Evolutionary conservation across 768 basidiomycete genomes (phyloP).

Genomic region (Mycena capillaripes): DNA sequence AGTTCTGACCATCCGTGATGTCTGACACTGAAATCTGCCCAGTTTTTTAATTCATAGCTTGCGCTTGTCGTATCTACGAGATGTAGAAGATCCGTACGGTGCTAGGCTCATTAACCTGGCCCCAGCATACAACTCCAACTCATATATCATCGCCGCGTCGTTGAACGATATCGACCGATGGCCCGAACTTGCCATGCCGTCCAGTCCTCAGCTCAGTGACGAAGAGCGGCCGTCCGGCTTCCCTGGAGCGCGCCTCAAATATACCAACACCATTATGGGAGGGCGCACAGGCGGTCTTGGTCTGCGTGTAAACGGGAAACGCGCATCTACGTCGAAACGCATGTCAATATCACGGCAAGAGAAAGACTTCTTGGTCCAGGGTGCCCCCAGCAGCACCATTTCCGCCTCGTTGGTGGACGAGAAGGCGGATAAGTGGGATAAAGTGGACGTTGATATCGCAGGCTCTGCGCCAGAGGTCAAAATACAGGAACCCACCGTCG

Average conservation of each 20-base stretch:
- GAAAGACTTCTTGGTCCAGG: slow-evolving; percentile 49
- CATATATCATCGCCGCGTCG: slow-evolving; percentile 84
- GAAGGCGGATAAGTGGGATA: slow-evolving; percentile 48
- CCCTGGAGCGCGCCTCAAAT: slow-evolving; percentile 75
- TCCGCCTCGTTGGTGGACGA: slow-evolving; percentile 43
- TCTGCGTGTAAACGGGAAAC: slow-evolving; percentile 80
- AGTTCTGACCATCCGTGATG: background rate
- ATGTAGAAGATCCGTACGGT: slow-evolving; percentile 90
- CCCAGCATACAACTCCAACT: slow-evolving; percentile 83
- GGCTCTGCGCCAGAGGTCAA: slow-evolving; percentile 53
- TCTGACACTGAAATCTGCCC: slow-evolving; percentile 12
- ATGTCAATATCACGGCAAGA: slow-evolving; percentile 52
- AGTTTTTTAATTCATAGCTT: slow-evolving; percentile 87
- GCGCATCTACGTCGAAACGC: slow-evolving; percentile 66
- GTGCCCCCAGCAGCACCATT: slow-evolving; percentile 42
- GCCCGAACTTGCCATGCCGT: slow-evolving; percentile 85
- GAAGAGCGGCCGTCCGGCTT: slow-evolving; percentile 70
- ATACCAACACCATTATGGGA: slow-evolving; percentile 93
- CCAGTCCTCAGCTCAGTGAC: slow-evolving; percentile 80
- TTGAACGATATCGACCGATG: slow-evolving; percentile 85
- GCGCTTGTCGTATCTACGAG: slow-evolving; percentile 89
- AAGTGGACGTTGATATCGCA: slow-evolving; percentile 35
- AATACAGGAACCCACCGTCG: slow-evolving; percentile 55
- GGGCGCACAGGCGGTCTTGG: slow-evolving; percentile 80
- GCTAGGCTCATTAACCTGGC: slow-evolving; percentile 85